phyloP scores from a whole-genome alignment of 768 basidiomycete genomes.

The Termitomyces sp. region DNA sequence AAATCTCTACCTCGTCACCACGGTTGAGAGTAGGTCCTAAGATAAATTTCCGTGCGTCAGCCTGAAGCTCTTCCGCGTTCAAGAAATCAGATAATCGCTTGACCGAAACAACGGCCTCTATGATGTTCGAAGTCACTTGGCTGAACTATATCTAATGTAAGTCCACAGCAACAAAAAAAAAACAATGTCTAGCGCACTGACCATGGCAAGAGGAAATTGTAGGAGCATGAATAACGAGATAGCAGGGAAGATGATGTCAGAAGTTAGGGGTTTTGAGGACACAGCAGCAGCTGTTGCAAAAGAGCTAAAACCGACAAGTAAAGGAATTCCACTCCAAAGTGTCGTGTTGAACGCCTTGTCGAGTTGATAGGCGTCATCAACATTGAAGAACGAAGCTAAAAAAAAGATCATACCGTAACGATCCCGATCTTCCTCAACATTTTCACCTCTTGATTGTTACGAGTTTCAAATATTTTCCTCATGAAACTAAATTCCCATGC shows the following conservation, averaged over 20 bases:
- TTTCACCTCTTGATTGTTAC: constrained; percentile 77
- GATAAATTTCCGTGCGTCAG: constrained; percentile 61
- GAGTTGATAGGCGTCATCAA: background rate
- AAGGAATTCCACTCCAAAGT: constrained; percentile 64
- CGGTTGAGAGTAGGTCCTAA: constrained; percentile 30
- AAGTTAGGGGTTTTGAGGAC: constrained; percentile 67
- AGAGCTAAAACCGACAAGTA: constrained; percentile 78
- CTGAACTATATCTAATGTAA: constrained; percentile 39
- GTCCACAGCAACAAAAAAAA: background rate
- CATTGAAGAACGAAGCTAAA: background rate
- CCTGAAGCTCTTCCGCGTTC: constrained; percentile 72
- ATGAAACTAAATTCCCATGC: constrained; percentile 95
- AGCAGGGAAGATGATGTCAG: constrained; percentile 93
- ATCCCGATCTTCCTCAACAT: constrained; percentile 84
- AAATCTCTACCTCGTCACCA: constrained; percentile 52
- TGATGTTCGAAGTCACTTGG: constrained; percentile 72
- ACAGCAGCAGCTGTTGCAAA: constrained; percentile 67
- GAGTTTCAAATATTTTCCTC: constrained; percentile 66
- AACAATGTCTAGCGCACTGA: constrained; percentile 22
- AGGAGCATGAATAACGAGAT: constrained; percentile 87
- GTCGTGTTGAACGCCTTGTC: constrained; percentile 50
- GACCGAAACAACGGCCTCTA: constrained; percentile 83
- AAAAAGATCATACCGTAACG: constrained; percentile 40
- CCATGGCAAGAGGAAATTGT: constrained; percentile 83
- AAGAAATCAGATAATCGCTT: constrained; percentile 75